Base-by-base conservation (phyloP, 139 green algal species). In the Chlamydomonas incerta region DNA sequence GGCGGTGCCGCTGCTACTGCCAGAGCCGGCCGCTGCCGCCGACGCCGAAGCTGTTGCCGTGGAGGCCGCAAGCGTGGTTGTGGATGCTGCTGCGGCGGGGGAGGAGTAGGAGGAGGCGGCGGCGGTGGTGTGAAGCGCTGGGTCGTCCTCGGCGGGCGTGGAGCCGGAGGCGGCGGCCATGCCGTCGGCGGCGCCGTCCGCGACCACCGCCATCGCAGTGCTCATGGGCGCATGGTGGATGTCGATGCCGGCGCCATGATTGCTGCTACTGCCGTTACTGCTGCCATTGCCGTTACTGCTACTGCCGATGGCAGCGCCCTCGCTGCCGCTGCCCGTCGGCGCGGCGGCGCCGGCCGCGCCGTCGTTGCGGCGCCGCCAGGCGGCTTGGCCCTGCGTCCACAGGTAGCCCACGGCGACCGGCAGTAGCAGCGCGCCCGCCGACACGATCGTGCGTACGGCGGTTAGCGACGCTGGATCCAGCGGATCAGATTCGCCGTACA, bases 391-490 rank as follows among this genome's bases (percentile, higher is more conserved):
- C 35, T 79, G 11, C 50, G 31, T 33, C 11, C 33, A 58, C 20
- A 85, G 31, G 34, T 33, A 74, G 41, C 69, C 72, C 2, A 76
- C 21, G 23, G 71, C 60, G 23, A 47, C 69, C 11, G 67, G 60
- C 3, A 57, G 29, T 14, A 89, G 70, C 70, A 90, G 37, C 13
- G 81, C 87, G 23, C 55, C 65, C 6, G 87, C 88, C 15, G 80
- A 67, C 0, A 90, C 31, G 14, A 60, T 24, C 18, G 85, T 90
- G n/a, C 88, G 81, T 20, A 90, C 70, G 13, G 85, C 88, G 13
- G 85, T 92, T 13, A 92, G 81, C 4, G 75, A 86, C 35, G 88
- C 58, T 2, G 88, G 62, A 4, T 88, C 82, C 31, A 86, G 80
- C 34, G 80, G 52, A 29, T 86, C 34, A 0, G 52, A 3, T 63